phyloP scores from a whole-genome alignment of 1,139 yeast species.

The Trichomonascaceae sp. region DNA sequence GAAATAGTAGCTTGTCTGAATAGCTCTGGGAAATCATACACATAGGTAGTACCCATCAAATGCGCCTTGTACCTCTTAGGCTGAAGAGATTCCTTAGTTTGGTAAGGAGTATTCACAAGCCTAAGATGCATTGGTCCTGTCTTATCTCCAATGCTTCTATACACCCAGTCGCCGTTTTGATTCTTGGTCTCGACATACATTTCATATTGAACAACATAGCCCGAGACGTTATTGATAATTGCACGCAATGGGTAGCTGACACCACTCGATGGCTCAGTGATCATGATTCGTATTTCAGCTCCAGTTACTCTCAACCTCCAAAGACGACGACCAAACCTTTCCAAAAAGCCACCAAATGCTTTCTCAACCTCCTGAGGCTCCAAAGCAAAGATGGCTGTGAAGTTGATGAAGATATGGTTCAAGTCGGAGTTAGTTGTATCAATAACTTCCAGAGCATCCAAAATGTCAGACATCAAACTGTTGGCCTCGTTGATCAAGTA shows the following conservation, averaged over 20 bases:
- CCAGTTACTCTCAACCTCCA: constrained; percentile 96
- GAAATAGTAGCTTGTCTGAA: constrained; percentile 88
- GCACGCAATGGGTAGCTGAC: constrained; percentile 94
- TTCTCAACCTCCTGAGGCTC: constrained; percentile 95
- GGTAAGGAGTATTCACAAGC: constrained; percentile 91
- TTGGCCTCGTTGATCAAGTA: constrained; percentile 94
- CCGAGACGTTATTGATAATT: constrained; percentile 90
- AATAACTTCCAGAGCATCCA: constrained; percentile 89
- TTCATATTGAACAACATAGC: constrained; percentile 94
- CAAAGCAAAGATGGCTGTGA: constrained; percentile 89
- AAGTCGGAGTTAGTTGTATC: constrained; percentile 93
- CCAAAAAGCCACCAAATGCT: constrained; percentile 95
- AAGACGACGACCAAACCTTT: constrained; percentile 92
- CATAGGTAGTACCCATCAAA: constrained; percentile 96
- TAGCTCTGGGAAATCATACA: constrained; percentile 96
- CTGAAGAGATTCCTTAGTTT: constrained; percentile 95
- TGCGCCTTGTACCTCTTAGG: constrained; percentile 98
- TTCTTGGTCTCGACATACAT: constrained; percentile 91
- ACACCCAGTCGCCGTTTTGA: constrained; percentile 90
- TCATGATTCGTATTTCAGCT: constrained; percentile 94
- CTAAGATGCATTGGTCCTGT: constrained; percentile 98
- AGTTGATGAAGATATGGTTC: constrained; percentile 94
- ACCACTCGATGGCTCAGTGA: constrained; percentile 83
- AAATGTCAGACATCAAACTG: constrained; percentile 88
- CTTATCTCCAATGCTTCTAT: constrained; percentile 77